Conservation (phyloP, 768 basidiomycete genomes). For the Hebeloma cylindrosporum region DNA sequence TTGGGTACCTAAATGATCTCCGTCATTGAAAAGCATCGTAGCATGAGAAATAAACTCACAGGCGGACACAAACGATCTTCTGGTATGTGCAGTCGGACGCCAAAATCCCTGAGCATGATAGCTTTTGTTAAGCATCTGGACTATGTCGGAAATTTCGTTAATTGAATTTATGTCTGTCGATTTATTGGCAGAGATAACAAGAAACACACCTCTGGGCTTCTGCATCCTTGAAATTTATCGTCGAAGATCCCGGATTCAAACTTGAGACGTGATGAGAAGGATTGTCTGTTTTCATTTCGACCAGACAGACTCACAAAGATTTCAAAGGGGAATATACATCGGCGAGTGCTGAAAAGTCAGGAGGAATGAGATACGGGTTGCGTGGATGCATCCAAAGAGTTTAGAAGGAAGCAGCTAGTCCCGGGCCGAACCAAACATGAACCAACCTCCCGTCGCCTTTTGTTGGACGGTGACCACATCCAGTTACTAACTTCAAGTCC, state of each 20-base stretch:
- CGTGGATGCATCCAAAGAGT: constrained; percentile 48
- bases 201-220: constrained; percentile 61
- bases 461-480: no score
- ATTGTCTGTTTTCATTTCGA: neutral
- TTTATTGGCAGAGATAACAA: neutral
- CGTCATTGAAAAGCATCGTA: no score
- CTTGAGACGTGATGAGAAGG: neutral
- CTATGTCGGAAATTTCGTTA: constrained; percentile 13
- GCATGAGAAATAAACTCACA: constrained; percentile 43
- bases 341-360: constrained; percentile 63
- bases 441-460: no score
- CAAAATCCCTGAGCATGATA: constrained; percentile 74
- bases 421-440: no score
- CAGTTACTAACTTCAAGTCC: no score
- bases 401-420: no score
- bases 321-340: constrained; percentile 53
- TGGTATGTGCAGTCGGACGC: constrained; percentile 59
- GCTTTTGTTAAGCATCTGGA: constrained; percentile 76
- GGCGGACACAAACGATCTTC: constrained; percentile 83
- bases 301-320: constrained; percentile 43
- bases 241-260: constrained; percentile 28
- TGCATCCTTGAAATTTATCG: constrained; percentile 78
- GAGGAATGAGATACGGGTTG: constrained; percentile 36
- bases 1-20: constrained; percentile 59
- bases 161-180: neutral